Percentiles rank a stretch among this genome's conserved stretches.
Conservation (phyloP, 2,329 filamentous ascomycete species). For the Botrytis squamosa region DNA sequence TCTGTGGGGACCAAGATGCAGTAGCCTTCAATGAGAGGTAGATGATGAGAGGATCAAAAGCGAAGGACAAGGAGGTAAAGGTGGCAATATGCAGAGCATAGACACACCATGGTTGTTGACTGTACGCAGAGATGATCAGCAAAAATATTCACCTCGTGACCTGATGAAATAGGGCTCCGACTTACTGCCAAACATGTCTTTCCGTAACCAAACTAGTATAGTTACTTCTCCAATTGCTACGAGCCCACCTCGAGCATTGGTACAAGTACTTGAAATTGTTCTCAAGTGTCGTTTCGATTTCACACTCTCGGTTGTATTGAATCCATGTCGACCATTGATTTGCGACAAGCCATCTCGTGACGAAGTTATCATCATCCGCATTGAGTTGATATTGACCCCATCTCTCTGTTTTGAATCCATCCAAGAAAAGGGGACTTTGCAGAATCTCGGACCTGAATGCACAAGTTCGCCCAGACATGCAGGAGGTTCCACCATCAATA, state of each 20-base stretch:
- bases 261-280: conserved; percentile 85
- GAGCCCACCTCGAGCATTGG: conserved; percentile 91
- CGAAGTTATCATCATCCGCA: conserved; percentile 97
- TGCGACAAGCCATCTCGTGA: conserved; percentile 91
- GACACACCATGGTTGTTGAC: conserved; percentile 88
- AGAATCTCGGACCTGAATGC: conserved; percentile 89
- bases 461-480: conserved; percentile 90
- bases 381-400: conserved; percentile 89
- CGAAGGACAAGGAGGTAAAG: conserved; percentile 81
- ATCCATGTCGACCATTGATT: conserved; percentile 93
- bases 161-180: conserved; percentile 33
- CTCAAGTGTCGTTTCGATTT: conserved; percentile 90
- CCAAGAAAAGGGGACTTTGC: conserved; percentile 78
- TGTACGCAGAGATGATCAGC: conserved; percentile 42
- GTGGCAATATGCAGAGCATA: conserved; percentile 93
- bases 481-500: conserved; percentile 93
- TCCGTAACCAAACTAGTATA: conserved; percentile 85
- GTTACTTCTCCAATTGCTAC: conserved; percentile 98
- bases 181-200: conserved; percentile 83
- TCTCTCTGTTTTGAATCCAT: conserved; percentile 87
- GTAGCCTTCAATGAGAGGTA: conserved; percentile 69
- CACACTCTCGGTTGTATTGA: conserved; percentile 87
- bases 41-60: conserved; percentile 73
- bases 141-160: conserved; percentile 9
- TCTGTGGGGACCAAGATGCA: conserved; percentile 54